Evolutionary conservation across 2,329 filamentous ascomycete genomes (phyloP).

Genomic region (Talaromyces sp.): DNA sequence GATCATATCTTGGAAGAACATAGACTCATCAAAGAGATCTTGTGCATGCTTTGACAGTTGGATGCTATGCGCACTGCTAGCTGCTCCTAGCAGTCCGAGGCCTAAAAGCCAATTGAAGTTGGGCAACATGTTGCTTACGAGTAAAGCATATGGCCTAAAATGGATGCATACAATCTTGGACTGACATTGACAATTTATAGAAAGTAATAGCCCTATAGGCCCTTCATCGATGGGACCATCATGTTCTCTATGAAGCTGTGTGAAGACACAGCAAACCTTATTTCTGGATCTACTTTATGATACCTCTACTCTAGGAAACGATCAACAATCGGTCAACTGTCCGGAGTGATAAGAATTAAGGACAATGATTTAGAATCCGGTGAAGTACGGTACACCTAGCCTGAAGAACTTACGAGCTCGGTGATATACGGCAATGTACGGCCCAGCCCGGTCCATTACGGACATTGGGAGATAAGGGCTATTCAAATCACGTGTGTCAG

Average conservation of each 20-base stretch:
- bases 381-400: not conserved
- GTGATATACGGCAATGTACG: not conserved
- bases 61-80: slow-evolving; percentile 1
- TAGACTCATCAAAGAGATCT: slow-evolving; percentile 48
- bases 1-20: slow-evolving; percentile 54
- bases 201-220: not conserved
- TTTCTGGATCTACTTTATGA: not conserved
- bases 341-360: not conserved
- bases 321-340: not conserved
- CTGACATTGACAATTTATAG: not conserved
- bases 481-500: not conserved
- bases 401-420: not conserved
- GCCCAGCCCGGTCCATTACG: not conserved
- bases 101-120: slow-evolving; percentile 11
- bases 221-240: not conserved
- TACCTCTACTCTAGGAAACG: not conserved
- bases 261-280: not conserved
- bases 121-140: slow-evolving; percentile 1
- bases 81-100: slow-evolving; percentile 8
- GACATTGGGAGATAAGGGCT: not conserved
- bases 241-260: not conserved
- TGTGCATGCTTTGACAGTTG: slow-evolving; percentile 29
- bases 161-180: not conserved
- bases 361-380: not conserved
- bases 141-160: too few relatives aligned